A percentile compares a stretch with the other conserved stretches of the same genome.
Conservation (phyloP, 1,284 basidiomycete species). For the Apiotrichum brassicae region DNA sequence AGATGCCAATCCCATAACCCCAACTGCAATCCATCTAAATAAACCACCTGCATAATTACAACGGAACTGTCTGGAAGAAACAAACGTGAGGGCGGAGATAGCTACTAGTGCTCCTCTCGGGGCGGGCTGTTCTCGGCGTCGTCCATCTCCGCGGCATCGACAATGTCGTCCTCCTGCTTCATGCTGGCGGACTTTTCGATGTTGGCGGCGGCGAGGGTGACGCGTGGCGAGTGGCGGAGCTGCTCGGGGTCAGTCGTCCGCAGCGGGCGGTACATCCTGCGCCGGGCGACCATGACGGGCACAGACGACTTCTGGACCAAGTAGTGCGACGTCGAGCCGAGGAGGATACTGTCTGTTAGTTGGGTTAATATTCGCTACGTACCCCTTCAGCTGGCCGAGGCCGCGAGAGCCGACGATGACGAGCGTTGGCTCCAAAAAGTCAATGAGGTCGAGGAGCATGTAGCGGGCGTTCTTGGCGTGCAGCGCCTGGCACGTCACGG, state of each 20-base stretch:
- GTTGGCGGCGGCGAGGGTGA: slow-evolving; percentile 73
- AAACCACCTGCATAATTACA: too few relatives aligned
- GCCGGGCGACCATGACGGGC: slow-evolving; percentile 84
- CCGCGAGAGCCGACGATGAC: slow-evolving; percentile 93
- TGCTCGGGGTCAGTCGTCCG: slow-evolving; percentile 46
- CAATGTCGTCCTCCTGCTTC: slow-evolving; percentile 46
- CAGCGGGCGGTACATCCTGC: slow-evolving; percentile 68
- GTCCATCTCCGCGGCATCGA: slow-evolving; percentile 41
- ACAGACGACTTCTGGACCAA: slow-evolving; percentile 88
- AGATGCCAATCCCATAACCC: too few relatives aligned
- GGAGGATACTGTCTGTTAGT: slow-evolving; percentile 61
- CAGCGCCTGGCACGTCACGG: slow-evolving; percentile 85
- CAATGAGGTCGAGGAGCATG: slow-evolving; percentile 88
- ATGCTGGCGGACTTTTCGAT: slow-evolving; percentile 57
- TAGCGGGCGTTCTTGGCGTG: slow-evolving; percentile 90
- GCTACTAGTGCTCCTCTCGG: too few relatives aligned
- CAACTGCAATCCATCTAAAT: too few relatives aligned
- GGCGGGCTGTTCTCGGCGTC: too few relatives aligned
- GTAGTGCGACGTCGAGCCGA: slow-evolving; percentile 96
- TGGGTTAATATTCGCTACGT: slow-evolving; percentile 23
- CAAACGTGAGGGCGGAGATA: too few relatives aligned
- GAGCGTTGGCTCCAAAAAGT: slow-evolving; percentile 85
- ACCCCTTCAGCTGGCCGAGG: slow-evolving; percentile 83
- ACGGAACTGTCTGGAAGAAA: too few relatives aligned
- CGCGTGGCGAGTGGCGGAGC: slow-evolving; percentile 54